Evolutionary conservation across 257 asterid species (phyloP).

Genomic region (Mentha longifolia): DNA sequence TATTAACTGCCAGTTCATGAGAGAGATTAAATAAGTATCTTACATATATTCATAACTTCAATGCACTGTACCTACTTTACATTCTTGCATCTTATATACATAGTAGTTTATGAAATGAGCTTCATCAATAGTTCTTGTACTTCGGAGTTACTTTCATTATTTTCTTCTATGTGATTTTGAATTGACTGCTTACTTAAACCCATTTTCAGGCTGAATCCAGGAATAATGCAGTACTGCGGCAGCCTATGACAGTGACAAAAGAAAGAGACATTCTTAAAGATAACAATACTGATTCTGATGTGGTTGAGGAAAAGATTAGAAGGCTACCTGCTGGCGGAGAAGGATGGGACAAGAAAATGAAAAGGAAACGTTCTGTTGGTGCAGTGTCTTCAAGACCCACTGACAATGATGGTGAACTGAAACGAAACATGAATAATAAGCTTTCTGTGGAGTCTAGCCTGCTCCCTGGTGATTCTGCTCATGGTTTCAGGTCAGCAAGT

Average conservation of each 20-base stretch:
- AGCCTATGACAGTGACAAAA: conserved; percentile 58
- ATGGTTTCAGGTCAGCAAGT: conserved; percentile 66
- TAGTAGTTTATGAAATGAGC: conserved; percentile 11
- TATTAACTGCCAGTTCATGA: neutral
- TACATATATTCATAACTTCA: conserved; percentile 1
- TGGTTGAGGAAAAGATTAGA: conserved; percentile 79
- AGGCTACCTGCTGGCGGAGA: conserved; percentile 91
- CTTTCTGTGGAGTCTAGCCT: conserved; percentile 65
- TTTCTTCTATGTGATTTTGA: neutral
- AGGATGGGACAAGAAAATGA: conserved; percentile 96
- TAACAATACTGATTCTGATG: conserved; percentile 59
- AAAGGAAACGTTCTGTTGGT: conserved; percentile 95
- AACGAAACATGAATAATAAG: conserved; percentile 68
- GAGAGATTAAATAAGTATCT: conserved; percentile 20
- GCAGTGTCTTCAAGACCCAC: conserved; percentile 68
- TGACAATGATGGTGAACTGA: conserved; percentile 74
- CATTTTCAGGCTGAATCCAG: conserved; percentile 76
- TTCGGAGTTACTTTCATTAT: conserved; percentile 9
- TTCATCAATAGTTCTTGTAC: conserved; percentile 16
- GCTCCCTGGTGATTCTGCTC: conserved; percentile 65
- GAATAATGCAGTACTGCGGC: conserved; percentile 63
- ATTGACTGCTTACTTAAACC: conserved; percentile 15
- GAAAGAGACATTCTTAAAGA: conserved; percentile 79
- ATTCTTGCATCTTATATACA: conserved; percentile 12
- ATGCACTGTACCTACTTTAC: conserved; percentile 1